These are phyloP conservation scores for Amanita rubescens DNA, from an alignment of 768 basidiomycete species.

Conservation along the genomic window DNA sequence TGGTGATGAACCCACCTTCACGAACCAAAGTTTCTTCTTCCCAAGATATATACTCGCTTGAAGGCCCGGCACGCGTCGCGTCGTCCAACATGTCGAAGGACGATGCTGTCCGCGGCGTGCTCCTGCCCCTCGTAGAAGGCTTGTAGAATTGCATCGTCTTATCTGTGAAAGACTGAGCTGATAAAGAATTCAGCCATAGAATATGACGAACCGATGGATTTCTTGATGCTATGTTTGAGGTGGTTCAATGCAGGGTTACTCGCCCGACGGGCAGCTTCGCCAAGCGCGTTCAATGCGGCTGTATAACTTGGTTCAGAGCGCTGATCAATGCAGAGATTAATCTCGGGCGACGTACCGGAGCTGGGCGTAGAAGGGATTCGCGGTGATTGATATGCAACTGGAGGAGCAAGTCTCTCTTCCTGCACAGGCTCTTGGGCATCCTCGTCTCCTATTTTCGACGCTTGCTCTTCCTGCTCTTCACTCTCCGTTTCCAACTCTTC, in stretches of 20 bases:
- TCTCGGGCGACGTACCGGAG: conserved; percentile 16
- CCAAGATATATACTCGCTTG: conserved; percentile 35
- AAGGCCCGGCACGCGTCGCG: conserved; percentile 7
- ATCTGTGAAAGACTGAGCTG: conserved; percentile 30
- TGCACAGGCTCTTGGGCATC: conserved; percentile 13
- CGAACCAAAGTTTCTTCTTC: conserved; percentile 37
- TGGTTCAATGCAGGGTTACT: conserved; percentile 4
- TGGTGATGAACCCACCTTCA: conserved; percentile 29
- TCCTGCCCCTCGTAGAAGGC: conserved; percentile 43
- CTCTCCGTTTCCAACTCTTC: conserved; percentile 50
- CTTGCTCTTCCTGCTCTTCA: conserved; percentile 28
- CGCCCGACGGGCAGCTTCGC: conserved; percentile 13
- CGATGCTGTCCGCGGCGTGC: conserved; percentile 35
- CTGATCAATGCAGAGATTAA: not conserved
- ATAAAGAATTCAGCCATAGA: not conserved
- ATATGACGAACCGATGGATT: conserved; percentile 56
- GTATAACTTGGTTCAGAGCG: conserved; percentile 3
- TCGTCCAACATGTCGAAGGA: conserved; percentile 29
- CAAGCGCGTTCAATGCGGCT: conserved; percentile 17
- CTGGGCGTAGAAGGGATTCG: conserved; percentile 23
- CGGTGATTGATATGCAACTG: conserved; percentile 8
- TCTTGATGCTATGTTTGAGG: conserved; percentile 58
- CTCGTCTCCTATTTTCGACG: conserved; percentile 9
- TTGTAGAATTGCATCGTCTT: conserved; percentile 65
- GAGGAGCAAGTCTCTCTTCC: not conserved